Conservation (phyloP, 2,329 filamentous ascomycete species). For the Zymoseptoria crescenta region DNA sequence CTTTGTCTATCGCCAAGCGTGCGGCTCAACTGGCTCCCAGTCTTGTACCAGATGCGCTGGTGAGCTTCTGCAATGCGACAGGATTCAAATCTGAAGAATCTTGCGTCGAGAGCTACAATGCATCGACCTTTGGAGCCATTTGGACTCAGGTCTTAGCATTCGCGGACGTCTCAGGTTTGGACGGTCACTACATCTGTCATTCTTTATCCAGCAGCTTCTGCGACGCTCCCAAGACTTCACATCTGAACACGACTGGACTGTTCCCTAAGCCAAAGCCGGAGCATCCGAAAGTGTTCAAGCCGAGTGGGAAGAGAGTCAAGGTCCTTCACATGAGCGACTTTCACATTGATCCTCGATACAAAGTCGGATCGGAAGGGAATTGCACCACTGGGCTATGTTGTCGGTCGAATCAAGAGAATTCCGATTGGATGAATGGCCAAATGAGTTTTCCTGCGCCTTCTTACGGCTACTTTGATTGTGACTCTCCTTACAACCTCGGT, state of each 20-base stretch:
- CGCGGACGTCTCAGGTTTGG: conserved; percentile 46
- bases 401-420: conserved; percentile 37
- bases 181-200: conserved; percentile 52
- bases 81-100: conserved; percentile 40
- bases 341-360: conserved; percentile 48
- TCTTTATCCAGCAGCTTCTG: conserved; percentile 43
- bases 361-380: conserved; percentile 46
- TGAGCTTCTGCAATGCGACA: conserved; percentile 44
- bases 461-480: conserved; percentile 50
- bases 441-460: conserved; percentile 43
- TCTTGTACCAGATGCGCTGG: conserved; percentile 44
- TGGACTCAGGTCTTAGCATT: conserved; percentile 51
- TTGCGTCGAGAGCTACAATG: conserved; percentile 43
- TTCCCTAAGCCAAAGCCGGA: conserved; percentile 50
- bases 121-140: conserved; percentile 44
- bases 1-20: conserved; percentile 43
- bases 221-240: conserved; percentile 36
- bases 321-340: conserved; percentile 51
- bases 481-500: conserved; percentile 51
- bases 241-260: conserved; percentile 37
- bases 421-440: conserved; percentile 27
- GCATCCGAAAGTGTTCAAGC: conserved; percentile 35
- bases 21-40: conserved; percentile 44
- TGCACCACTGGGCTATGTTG: conserved; percentile 48
- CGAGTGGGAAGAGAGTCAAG: conserved; percentile 49